phyloP scores from a whole-genome alignment of 2,329 filamentous ascomycete species.

The Dryadomyces sulphureus region DNA sequence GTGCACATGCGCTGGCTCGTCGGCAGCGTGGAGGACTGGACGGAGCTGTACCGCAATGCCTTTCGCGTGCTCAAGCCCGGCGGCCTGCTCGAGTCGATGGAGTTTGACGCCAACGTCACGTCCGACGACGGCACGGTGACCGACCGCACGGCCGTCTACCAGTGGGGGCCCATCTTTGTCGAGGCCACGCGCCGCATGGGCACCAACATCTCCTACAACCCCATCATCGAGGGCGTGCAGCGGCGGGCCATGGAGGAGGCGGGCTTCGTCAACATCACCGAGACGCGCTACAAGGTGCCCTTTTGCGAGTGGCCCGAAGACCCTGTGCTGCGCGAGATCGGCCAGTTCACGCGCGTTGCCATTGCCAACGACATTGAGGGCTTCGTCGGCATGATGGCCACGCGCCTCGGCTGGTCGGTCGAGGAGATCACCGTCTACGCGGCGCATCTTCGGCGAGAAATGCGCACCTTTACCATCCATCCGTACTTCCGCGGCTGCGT shows the following conservation, averaged over 20 bases:
- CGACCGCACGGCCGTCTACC: not conserved
- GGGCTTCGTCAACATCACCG: not conserved
- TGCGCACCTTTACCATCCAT: slow-evolving; percentile 7
- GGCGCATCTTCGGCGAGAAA: slow-evolving; percentile 9
- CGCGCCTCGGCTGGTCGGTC: slow-evolving; percentile 9
- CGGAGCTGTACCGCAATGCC: slow-evolving; percentile 9
- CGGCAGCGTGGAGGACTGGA: slow-evolving; percentile 14
- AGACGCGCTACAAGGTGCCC: slow-evolving; percentile 10
- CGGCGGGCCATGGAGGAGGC: not conserved
- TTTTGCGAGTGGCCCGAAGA: slow-evolving; percentile 20
- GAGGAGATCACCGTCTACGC: slow-evolving; percentile 9
- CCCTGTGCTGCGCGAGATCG: slow-evolving; percentile 14
- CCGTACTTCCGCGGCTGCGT: slow-evolving; percentile 6
- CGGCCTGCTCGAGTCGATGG: not conserved
- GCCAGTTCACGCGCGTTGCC: slow-evolving; percentile 9
- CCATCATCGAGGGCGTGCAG: not conserved
- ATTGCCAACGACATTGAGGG: slow-evolving; percentile 10
- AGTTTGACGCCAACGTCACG: not conserved
- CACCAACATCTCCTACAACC: not conserved
- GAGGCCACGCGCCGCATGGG: not conserved
- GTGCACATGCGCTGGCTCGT: slow-evolving; percentile 14
- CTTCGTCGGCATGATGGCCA: slow-evolving; percentile 8
- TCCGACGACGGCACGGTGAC: not conserved
- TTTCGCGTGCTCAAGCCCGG: slow-evolving; percentile 3
- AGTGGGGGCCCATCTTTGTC: not conserved